These are phyloP conservation scores for Xylaria intraflava DNA, from an alignment of 495 filamentous ascomycete species.

Conservation along the genomic window DNA sequence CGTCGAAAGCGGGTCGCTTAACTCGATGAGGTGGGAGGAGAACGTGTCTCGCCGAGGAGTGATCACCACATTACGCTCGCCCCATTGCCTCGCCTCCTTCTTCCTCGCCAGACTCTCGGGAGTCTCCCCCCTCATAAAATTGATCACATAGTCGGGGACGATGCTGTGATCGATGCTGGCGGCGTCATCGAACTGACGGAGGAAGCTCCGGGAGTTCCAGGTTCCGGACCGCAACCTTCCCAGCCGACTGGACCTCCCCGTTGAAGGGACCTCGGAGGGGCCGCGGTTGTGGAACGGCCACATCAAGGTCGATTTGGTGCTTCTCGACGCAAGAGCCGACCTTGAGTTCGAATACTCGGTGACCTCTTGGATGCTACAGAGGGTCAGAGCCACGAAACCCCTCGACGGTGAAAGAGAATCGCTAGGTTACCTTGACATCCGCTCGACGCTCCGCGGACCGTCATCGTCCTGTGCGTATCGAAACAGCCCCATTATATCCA, in stretches of 20 bases:
- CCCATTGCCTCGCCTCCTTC: slow-evolving; percentile 32
- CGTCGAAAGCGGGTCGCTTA: slow-evolving; percentile 21
- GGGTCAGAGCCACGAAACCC: slow-evolving; percentile 4
- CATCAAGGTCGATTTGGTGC: slow-evolving; percentile 16
- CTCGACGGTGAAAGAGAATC: no score
- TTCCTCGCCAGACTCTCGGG: slow-evolving; percentile 36
- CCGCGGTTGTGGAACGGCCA: slow-evolving; percentile 26
- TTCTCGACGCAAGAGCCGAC: slow-evolving; percentile 9
- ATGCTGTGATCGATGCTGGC: slow-evolving; percentile 31
- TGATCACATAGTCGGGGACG: slow-evolving; percentile 42
- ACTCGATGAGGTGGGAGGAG: slow-evolving; percentile 31
- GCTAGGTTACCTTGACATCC: slow-evolving; percentile 16
- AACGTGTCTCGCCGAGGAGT: slow-evolving; percentile 19
- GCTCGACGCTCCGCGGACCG: slow-evolving; percentile 4
- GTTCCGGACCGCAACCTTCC: slow-evolving; percentile 21
- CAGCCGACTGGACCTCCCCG: slow-evolving; percentile 22
- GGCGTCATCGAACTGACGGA: slow-evolving; percentile 22
- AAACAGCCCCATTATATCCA: slow-evolving; percentile 7
- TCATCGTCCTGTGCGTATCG: slow-evolving; percentile 9
- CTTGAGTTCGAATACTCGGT: slow-evolving; percentile 13
- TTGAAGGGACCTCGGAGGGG: slow-evolving; percentile 20
- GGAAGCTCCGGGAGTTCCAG: slow-evolving; percentile 25
- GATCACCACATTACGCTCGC: slow-evolving; percentile 26
- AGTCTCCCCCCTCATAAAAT: slow-evolving; percentile 39
- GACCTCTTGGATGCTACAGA: slow-evolving; percentile 11